Evolutionary conservation across 768 basidiomycete species (phyloP), one percentile per base, ranked within the genome.

Genomic region (Cubamyces sp.): DNA sequence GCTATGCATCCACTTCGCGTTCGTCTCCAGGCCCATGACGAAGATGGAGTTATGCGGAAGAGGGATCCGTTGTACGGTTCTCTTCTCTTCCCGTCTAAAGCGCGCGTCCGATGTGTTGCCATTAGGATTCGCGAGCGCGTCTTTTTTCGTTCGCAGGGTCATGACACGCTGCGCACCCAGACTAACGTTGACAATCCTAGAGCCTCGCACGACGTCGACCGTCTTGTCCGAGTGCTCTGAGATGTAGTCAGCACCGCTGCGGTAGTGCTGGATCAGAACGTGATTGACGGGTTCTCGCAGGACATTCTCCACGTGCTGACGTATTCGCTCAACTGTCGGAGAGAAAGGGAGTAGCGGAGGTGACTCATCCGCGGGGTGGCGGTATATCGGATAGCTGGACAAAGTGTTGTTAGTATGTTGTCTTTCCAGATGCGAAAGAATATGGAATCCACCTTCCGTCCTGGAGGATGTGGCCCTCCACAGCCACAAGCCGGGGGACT

Each of bases 171-270:
- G 85, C 1, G 91, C 90, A 6, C 91, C 91, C 15, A 93, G 77
- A 68, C 88, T 90, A 64, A 93, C 87, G 61, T 94, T 94, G 62
- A 91, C 89, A 64, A 93, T 88, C 56, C 79, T 85, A 7, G 90
- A 89, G 34, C 85, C 87, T 15, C 80, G 83, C 4, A 87, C 84
- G 65, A 94, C 83, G 71, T 94, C 92, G 66, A 93, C 82, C 5
- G 91, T 94, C 75, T 94, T 94, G 74, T 94, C 91, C 0, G 89
- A 90, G 72, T 94, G 91, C 67, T 92, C 91, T 0, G 91, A 92
- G 64, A 93, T 93, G 74, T 87, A 90, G 73, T 93, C 92, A 28
- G 82, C 84, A 5, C 91, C 92, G 14, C 80, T 81, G 59, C 91
- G 89, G 70, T 93, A 93, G 70, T 84, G 81, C 69, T 93, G 92